These are phyloP conservation scores for Ascocoryne sarcoides DNA, from an alignment of 2,329 filamentous ascomycete species.

Conservation along the genomic window DNA sequence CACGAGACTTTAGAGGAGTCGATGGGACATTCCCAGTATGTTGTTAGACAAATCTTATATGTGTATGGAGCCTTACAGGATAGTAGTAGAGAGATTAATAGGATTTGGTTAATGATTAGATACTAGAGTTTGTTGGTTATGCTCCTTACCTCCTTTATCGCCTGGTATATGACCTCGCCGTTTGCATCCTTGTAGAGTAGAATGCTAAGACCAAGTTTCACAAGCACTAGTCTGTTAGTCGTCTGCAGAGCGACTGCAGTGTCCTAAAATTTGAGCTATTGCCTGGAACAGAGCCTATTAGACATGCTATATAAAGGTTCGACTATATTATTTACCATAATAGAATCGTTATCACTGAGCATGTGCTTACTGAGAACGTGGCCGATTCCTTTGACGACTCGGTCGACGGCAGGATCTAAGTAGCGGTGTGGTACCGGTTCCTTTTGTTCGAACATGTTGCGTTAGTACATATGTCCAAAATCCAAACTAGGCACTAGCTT, in stretches of 20 bases:
- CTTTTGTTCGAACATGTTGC: conserved; percentile 5
- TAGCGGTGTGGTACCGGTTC: conserved; percentile 9
- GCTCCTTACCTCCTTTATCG: too few relatives aligned
- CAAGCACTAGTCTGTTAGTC: conserved; percentile 15
- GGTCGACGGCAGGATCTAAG: conserved; percentile 9
- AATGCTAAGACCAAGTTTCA: conserved; percentile 17
- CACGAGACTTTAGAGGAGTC: too few relatives aligned
- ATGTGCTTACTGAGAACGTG: conserved; percentile 9
- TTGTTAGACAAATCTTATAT: too few relatives aligned
- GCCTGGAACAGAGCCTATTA: conserved; percentile 13
- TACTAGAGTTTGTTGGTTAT: too few relatives aligned
- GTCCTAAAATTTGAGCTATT: conserved; percentile 19
- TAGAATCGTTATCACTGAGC: conserved; percentile 9
- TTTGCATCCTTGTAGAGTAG: conserved; percentile 15
- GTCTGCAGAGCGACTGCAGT: conserved; percentile 15
- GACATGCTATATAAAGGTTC: conserved; percentile 13
- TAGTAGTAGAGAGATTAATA: too few relatives aligned
- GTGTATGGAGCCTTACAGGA: too few relatives aligned
- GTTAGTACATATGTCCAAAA: conserved; percentile 9
- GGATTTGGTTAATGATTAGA: too few relatives aligned
- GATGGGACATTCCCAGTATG: too few relatives aligned
- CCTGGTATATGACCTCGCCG: conserved; percentile 9
- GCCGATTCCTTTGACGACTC: conserved; percentile 9
- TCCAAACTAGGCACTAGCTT: conserved; percentile 7
- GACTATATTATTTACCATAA: conserved; percentile 11